Base-by-base conservation (phyloP, 1,284 basidiomycete genomes). In the Termitomyces sp. region DNA sequence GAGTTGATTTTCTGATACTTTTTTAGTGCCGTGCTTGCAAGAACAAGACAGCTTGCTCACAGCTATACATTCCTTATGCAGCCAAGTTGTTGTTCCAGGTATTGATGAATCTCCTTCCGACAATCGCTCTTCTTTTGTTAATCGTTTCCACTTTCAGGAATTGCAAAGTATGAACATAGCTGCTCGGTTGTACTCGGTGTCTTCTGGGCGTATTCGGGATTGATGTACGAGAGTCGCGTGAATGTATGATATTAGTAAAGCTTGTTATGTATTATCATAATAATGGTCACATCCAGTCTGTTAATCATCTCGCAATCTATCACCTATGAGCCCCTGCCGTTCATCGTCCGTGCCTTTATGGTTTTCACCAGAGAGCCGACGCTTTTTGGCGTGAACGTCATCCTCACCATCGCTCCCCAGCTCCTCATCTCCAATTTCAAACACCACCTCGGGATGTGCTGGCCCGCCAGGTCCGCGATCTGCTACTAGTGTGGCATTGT, bases 31-130 rank as follows among this genome's bases (percentile, higher is more conserved):
- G 91, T 54, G 87, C 93, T 38, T 97, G 94, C 72, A 90, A 93
- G 66, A 97, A 97, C 76, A 95, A 94, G 75, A 96, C 93, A 33
- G 89, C 90, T 43, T 88, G 90, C 65, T 94, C 91, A 52, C 93
- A 95, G 62, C 70, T 94, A 18, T 92, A 91, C 65, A 93, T 94
- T 70, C 92, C 92, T 37, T 94, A 94, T 65, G 92, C 92, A 13
- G 91, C 91, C 16, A 96, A 96, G 70, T 70, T 96, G 53, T 77
- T 96, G 46, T 93, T 95, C 85, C 92, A 95, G 82, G 86, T 88
- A 63, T 75, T 65, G 50, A 34, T 34, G 5, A 31, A 48, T 35
- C 18, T 14, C 16, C 8, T 21, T 30, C 7, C 1, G 9, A 3
- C 28, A 31, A 19, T 11, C 10, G 16, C 31, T 48, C 47, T 54